A percentile compares a stretch with the other conserved stretches of the same genome.
Conservation (phyloP, 208 protist species). For the Crithidia bombi region DNA sequence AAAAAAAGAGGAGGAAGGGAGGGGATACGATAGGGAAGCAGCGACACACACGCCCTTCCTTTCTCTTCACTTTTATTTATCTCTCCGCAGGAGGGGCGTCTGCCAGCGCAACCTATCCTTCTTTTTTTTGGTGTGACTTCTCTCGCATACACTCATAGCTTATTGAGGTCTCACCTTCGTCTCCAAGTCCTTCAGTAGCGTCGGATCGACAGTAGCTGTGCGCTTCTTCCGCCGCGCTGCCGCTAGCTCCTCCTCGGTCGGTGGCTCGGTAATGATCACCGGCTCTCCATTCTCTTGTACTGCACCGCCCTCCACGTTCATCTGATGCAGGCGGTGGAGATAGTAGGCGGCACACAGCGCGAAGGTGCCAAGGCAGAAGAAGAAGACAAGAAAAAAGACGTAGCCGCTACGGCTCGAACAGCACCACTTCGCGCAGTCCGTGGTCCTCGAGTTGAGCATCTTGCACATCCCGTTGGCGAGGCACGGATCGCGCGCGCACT, state of each 20-base stretch:
- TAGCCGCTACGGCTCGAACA: slow-evolving; percentile 67
- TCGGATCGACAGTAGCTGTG: slow-evolving; percentile 58
- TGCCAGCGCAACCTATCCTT: too few relatives aligned
- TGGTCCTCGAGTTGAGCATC: slow-evolving; percentile 40
- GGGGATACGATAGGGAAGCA: neutral
- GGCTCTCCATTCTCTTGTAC: slow-evolving; percentile 59
- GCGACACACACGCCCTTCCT: neutral
- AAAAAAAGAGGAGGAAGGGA: neutral
- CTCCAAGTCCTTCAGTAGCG: slow-evolving; percentile 53
- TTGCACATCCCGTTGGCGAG: slow-evolving; percentile 72
- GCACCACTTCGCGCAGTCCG: slow-evolving; percentile 80
- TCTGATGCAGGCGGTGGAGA: slow-evolving; percentile 74
- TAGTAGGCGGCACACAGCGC: slow-evolving; percentile 70
- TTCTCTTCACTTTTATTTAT: too few relatives aligned
- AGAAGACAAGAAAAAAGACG: slow-evolving; percentile 81
- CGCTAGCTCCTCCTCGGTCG: slow-evolving; percentile 39
- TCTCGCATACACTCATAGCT: too few relatives aligned
- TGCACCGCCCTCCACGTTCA: slow-evolving; percentile 69
- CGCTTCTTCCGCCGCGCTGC: slow-evolving; percentile 56
- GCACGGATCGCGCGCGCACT: slow-evolving; percentile 79
- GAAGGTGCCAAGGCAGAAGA: slow-evolving; percentile 76
- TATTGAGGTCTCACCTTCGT: slow-evolving; percentile 12
- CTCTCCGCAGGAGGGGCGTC: too few relatives aligned
- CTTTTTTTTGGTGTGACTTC: too few relatives aligned
- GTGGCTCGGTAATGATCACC: slow-evolving; percentile 35